Conservation (phyloP, 768 basidiomycete species). For the Leccinum rimulosum region DNA sequence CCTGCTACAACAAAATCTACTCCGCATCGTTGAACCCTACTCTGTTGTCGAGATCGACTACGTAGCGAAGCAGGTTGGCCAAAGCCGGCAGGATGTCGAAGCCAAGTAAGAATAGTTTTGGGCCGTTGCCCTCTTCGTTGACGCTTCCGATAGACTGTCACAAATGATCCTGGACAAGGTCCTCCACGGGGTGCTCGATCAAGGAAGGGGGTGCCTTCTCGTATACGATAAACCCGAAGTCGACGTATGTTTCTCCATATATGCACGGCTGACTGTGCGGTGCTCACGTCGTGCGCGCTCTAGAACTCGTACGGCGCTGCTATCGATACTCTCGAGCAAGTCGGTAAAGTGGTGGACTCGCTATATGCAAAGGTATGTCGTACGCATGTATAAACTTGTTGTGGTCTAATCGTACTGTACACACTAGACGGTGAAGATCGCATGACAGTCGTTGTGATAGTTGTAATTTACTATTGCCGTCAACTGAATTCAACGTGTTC, state of each 20-base stretch:
- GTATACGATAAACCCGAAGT: slow-evolving; percentile 86
- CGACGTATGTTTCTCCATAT: slow-evolving; percentile 57
- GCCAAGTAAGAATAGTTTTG: slow-evolving; percentile 61
- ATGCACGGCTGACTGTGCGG: background rate
- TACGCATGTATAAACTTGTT: background rate
- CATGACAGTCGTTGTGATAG: slow-evolving; percentile 18
- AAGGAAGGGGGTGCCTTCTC: slow-evolving; percentile 86
- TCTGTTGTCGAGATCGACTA: slow-evolving; percentile 87
- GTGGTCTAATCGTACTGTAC: background rate
- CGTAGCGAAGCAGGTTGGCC: slow-evolving; percentile 84
- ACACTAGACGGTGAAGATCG: slow-evolving; percentile 43
- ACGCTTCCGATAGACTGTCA: slow-evolving; percentile 57
- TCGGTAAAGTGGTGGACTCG: slow-evolving; percentile 91
- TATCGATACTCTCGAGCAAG: slow-evolving; percentile 85
- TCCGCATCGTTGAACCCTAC: slow-evolving; percentile 96
- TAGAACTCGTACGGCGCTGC: slow-evolving; percentile 88
- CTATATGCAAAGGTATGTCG: slow-evolving; percentile 72
- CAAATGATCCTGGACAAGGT: slow-evolving; percentile 99
- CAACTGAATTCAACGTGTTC: background rate
- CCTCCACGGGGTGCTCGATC: slow-evolving; percentile 93
- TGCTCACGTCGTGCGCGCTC: slow-evolving; percentile 7
- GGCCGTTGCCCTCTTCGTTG: background rate
- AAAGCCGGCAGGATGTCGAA: slow-evolving; percentile 85
- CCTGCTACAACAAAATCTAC: slow-evolving; percentile 90
- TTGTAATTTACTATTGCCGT: background rate